These are phyloP conservation scores for Colletotrichum kahawae DNA, from an alignment of 2,329 filamentous ascomycete genomes.

Conservation along the genomic window DNA sequence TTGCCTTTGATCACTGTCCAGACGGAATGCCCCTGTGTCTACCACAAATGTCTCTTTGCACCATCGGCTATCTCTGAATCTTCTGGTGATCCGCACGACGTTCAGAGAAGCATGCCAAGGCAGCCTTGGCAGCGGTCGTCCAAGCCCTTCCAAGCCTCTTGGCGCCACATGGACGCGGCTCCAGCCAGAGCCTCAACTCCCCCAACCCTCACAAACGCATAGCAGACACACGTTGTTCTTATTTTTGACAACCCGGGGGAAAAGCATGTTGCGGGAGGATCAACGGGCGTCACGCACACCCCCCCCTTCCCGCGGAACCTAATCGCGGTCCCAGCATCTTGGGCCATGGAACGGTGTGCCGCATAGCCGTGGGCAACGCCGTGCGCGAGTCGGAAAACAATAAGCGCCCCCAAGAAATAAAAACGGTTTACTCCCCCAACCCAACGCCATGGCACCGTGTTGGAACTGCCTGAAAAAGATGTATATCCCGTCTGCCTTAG, in stretches of 20 bases:
- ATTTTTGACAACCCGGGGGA: not conserved
- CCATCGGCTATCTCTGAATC: not conserved
- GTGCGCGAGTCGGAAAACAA: not conserved
- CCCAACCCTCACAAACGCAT: not conserved
- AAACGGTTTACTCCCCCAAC: not conserved
- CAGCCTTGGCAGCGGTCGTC: not conserved
- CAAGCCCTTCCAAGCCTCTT: not conserved
- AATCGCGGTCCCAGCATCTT: not conserved
- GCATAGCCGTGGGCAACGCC: not conserved
- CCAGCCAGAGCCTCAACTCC: constrained; percentile 15
- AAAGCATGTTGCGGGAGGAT: not conserved
- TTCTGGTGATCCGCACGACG: not conserved
- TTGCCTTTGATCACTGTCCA: not conserved
- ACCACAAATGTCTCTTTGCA: not conserved
- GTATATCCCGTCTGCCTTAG: not conserved
- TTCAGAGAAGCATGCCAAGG: constrained; percentile 9
- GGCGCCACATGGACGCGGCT: not conserved
- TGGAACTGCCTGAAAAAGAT: not conserved
- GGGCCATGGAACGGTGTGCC: not conserved
- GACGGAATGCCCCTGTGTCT: not conserved
- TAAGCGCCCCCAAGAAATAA: not conserved
- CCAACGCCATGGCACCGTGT: not conserved
- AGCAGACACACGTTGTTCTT: not conserved
- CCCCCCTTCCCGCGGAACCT: not conserved
- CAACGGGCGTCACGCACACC: not conserved